phyloP scores from a whole-genome alignment of 1,284 basidiomycete genomes.

The Violaceomyces palustris region DNA sequence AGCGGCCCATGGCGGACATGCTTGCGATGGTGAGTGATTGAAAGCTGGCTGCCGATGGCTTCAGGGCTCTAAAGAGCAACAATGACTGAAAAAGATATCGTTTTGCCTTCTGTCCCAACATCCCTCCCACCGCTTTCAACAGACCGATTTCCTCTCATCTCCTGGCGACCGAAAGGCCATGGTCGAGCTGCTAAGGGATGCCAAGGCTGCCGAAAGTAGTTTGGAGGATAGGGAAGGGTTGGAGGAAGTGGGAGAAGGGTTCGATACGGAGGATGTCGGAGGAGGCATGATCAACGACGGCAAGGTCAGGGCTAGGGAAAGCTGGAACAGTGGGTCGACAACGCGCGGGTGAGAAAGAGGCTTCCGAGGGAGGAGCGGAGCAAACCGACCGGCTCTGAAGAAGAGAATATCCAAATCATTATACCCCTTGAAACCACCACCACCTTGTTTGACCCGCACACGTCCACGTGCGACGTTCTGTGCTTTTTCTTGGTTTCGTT shows the following conservation, averaged over 20 bases:
- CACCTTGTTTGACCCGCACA: no score
- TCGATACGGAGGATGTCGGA: neutral
- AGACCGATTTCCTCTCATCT: slow-evolving; percentile 27
- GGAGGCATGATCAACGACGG: neutral
- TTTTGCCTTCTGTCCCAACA: no score
- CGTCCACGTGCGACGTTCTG: no score
- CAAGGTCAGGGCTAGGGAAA: slow-evolving; percentile 3
- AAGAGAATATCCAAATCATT: no score
- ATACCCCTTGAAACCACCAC: no score
- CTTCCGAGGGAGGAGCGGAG: no score
- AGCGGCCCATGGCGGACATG: slow-evolving; percentile 34
- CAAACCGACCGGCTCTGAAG: no score
- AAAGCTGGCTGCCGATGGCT: no score
- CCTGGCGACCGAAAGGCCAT: slow-evolving; percentile 23
- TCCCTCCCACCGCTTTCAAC: neutral
- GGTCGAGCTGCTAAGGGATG: slow-evolving; percentile 14
- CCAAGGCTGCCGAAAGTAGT: slow-evolving; percentile 4
- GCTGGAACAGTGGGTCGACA: slow-evolving; percentile 33
- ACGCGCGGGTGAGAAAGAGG: slow-evolving; percentile 20
- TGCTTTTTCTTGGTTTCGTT: no score
- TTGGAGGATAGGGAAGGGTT: neutral
- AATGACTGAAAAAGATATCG: no score
- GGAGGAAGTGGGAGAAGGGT: neutral
- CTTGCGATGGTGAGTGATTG: slow-evolving; percentile 22
- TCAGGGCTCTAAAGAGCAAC: no score